A percentile compares a stretch with the other conserved stretches of the same genome.
Evolutionary conservation across 176 grass and related monocot genomes (phyloP).

Genomic region (Carex parvula): DNA sequence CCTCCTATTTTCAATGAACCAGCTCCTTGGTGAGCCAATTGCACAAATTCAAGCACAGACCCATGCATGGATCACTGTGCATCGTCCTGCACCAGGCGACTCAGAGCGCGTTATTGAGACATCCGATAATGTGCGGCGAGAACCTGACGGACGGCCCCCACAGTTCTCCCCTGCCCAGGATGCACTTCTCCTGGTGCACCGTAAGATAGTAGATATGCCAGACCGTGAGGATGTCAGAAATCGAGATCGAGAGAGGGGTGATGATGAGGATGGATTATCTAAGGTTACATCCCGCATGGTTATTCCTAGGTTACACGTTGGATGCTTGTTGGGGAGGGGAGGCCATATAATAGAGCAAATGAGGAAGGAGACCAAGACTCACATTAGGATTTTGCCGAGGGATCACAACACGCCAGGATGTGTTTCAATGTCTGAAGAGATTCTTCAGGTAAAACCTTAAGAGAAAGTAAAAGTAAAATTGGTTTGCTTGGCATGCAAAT

Average conservation of each 20-base stretch:
- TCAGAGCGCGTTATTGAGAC: constrained; percentile 75
- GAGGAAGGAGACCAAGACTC: constrained; percentile 96
- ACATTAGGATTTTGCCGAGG: constrained; percentile 86
- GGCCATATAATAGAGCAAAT: constrained; percentile 99
- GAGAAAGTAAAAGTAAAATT: not conserved
- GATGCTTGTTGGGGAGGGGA: constrained; percentile 82
- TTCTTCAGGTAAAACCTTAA: constrained; percentile 68
- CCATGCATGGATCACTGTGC: constrained; percentile 70
- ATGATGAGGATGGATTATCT: constrained; percentile 54
- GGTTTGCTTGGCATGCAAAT: not conserved
- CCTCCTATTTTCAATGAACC: not conserved
- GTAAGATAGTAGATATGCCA: constrained; percentile 61
- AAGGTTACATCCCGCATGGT: constrained; percentile 73
- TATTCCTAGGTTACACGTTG: constrained; percentile 71
- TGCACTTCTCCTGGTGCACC: constrained; percentile 74
- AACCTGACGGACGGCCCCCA: constrained; percentile 67
- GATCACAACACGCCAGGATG: constrained; percentile 76
- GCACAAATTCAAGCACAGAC: constrained; percentile 59
- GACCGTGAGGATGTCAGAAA: constrained; percentile 55
- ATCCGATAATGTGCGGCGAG: constrained; percentile 44
- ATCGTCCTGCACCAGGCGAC: constrained; percentile 52
- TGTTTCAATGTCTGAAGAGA: constrained; percentile 73
- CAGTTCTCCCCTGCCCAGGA: constrained; percentile 86
- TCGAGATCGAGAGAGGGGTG: constrained; percentile 42
- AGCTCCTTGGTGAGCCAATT: constrained; percentile 33